Evolutionary conservation across 106 monocot species (phyloP).

Genomic region (Allium sativum): DNA sequence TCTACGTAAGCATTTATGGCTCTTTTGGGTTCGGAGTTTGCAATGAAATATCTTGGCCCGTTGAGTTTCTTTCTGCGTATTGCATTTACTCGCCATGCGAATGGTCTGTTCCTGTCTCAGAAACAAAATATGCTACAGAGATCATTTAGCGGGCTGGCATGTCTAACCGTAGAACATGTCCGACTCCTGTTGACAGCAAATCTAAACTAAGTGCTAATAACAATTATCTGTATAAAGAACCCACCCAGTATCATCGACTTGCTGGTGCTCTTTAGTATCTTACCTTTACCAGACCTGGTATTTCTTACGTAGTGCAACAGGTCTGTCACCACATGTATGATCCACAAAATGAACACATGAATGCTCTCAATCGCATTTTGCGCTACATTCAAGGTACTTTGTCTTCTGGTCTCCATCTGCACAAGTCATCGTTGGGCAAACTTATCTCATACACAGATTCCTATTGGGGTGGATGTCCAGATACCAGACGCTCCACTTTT

Average conservation of each 20-base stretch:
- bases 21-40: conserved; percentile 2
- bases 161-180: neutral
- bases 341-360: neutral
- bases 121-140: neutral
- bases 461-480: neutral
- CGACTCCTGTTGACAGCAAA: neutral
- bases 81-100: neutral
- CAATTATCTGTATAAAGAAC: no score
- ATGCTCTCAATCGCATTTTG: neutral
- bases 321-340: no score
- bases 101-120: neutral
- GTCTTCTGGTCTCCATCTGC: neutral
- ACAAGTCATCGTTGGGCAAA: no score
- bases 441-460: no score
- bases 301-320: no score
- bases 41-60: neutral
- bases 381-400: conserved; percentile 3
- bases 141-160: neutral
- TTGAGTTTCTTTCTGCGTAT: neutral
- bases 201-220: neutral
- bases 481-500: neutral
- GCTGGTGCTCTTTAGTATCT: no score
- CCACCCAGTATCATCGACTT: no score
- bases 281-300: no score
- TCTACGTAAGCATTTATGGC: neutral